Conservation (phyloP, 129 eudicot species). For the Oenanthe sinensis region DNA sequence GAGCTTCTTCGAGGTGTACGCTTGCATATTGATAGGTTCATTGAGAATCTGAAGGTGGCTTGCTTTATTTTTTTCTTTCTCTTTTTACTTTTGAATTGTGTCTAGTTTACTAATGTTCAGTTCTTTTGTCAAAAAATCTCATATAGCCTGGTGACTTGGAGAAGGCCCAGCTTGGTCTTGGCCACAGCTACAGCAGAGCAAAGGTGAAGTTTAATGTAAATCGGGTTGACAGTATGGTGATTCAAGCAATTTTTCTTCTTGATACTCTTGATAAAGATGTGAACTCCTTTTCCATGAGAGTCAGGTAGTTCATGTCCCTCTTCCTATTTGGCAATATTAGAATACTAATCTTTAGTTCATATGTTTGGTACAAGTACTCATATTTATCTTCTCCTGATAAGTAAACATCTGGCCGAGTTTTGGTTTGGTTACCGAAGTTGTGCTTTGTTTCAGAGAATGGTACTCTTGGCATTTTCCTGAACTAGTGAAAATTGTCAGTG, state of each 20-base stretch:
- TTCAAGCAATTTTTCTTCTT: slow-evolving; percentile 57
- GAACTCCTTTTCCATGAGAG: slow-evolving; percentile 60
- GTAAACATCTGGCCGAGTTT: background rate
- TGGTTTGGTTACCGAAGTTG: background rate
- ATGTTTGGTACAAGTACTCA: background rate
- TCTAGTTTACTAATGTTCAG: background rate
- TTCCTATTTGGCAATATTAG: background rate
- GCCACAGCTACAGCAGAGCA: slow-evolving; percentile 64
- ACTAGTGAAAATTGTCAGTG: slow-evolving; percentile 83
- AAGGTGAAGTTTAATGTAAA: slow-evolving; percentile 66
- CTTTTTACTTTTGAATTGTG: background rate
- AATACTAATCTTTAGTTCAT: background rate
- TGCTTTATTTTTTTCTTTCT: background rate
- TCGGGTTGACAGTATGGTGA: slow-evolving; percentile 59
- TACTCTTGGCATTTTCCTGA: slow-evolving; percentile 98
- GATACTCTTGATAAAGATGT: slow-evolving; percentile 64
- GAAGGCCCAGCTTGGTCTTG: slow-evolving; percentile 60
- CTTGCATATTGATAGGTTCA: slow-evolving; percentile 68
- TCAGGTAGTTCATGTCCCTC: slow-evolving; percentile 26
- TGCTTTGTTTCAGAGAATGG: slow-evolving; percentile 62
- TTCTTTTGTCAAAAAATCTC: background rate
- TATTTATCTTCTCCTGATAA: background rate
- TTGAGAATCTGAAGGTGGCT: slow-evolving; percentile 70
- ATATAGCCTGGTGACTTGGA: slow-evolving; percentile 19
- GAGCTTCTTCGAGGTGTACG: slow-evolving; percentile 90